phyloP scores from a whole-genome alignment of 176 grass and related monocot species.

The Phragmites australis region DNA sequence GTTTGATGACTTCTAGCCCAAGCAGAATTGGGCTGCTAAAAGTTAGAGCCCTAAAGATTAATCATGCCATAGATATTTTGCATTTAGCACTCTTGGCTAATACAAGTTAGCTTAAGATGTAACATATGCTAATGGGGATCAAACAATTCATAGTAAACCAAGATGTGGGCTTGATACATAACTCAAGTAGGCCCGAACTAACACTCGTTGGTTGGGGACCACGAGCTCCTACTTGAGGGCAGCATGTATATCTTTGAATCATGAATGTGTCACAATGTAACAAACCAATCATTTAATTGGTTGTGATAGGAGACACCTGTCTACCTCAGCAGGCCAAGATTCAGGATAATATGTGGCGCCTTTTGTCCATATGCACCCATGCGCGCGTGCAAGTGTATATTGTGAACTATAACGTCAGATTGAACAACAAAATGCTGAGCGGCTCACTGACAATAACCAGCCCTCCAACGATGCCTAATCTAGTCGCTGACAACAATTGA shows the following conservation, averaged over 20 bases:
- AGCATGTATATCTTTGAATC: not conserved
- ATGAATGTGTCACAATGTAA: not conserved
- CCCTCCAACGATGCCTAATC: not conserved
- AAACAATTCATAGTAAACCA: not conserved
- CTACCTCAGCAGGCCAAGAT: not conserved
- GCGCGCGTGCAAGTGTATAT: not conserved
- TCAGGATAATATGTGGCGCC: not conserved
- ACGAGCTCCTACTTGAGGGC: not conserved
- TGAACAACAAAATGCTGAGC: not conserved
- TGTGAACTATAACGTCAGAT: too few relatives aligned
- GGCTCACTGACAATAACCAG: not conserved
- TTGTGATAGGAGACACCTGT: not conserved
- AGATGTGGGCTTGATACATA: not conserved
- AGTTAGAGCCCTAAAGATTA: conserved; percentile 12
- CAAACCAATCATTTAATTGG: not conserved
- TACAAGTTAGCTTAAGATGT: conserved; percentile 1
- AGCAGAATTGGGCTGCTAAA: conserved; percentile 4
- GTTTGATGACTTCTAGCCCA: not conserved
- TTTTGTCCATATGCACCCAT: not conserved
- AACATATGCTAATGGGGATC: not conserved
- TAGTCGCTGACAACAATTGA: not conserved
- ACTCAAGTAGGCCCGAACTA: not conserved
- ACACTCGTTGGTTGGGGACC: not conserved
- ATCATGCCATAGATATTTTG: not conserved
- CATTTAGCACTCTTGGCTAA: not conserved